Base-by-base conservation (phyloP, 1,139 yeast genomes). In the Blastobotrys illinoisensis region DNA sequence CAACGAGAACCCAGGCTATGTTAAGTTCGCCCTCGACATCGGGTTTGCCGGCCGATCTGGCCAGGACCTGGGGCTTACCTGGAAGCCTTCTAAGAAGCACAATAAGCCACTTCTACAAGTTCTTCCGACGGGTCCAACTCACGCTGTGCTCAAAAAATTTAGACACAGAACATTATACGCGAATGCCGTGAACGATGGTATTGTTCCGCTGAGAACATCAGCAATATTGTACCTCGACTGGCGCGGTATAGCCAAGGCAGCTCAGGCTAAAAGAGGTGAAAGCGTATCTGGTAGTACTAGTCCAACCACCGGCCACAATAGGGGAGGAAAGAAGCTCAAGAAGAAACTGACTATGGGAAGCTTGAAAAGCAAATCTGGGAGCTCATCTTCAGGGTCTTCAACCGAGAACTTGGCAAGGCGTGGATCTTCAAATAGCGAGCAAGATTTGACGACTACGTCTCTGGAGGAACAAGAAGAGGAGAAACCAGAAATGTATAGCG, bases 1-100 rank as follows among this genome's bases (percentile, higher is more conserved):
- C 51, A 79, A 83, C 49, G 98, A 91, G 64, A 91, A 90, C 66
- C 98, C 99, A 0, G 81, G 84, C 1, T 90, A 87, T 67, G 86
- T 95, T 24, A 89, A 88, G 64, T 73, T 90, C 54, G 95, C 95
- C 0, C 74, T 93, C 18, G 87, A 86, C 68, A 85, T 90, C 46
- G 99, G 99, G 0, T 78, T 91, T 50, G 93, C 89, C 2, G 99
- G 99, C 0, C 85, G 83, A 64, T 86, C 98, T 0, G 99, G 99
- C 0, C 93, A 88, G 63, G 99, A 93, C 66, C 71, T 93, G 58
- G 95, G 96, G 0, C 75, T 95, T 51, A 74, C 78, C 26, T 78
- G 80, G 67, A 64, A 66, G 28, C 68, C 71, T 0, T 54, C 64
- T 7, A 61, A 65, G 9, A 63, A 67, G 36, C 58, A 68, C 55